Evolutionary conservation across 805 yeast genomes (phyloP).

Genomic region (Zygosaccharomyces bisporus): DNA sequence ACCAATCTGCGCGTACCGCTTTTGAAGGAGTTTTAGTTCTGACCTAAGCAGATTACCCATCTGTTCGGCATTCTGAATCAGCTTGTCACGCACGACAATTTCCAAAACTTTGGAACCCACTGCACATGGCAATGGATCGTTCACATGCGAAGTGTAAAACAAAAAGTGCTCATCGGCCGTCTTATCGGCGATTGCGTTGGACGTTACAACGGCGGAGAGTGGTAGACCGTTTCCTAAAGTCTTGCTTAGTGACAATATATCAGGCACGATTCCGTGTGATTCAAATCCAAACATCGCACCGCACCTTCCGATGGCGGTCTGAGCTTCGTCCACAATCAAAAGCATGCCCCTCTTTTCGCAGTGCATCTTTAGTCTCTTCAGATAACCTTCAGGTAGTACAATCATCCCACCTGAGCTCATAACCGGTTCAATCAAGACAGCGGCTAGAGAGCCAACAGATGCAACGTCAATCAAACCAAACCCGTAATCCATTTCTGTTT

Average conservation of each 20-base stretch:
- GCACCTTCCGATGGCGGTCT: conserved; percentile 52
- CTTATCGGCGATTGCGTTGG: conserved; percentile 24
- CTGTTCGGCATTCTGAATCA: conserved; percentile 25
- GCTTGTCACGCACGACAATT: conserved; percentile 29
- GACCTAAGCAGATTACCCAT: conserved; percentile 30
- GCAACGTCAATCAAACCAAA: conserved; percentile 29
- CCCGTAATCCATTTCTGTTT: conserved; percentile 30
- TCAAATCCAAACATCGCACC: conserved; percentile 45
- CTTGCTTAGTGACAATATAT: conserved; percentile 34
- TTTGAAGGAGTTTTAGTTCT: conserved; percentile 17
- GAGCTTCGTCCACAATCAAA: conserved; percentile 53
- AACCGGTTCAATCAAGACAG: conserved; percentile 49
- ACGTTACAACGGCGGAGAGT: conserved; percentile 33
- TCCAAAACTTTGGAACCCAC: conserved; percentile 34
- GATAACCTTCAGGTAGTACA: conserved; percentile 38
- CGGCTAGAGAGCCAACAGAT: conserved; percentile 44
- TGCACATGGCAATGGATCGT: conserved; percentile 32
- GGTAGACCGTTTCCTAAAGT: conserved; percentile 37
- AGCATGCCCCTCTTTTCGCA: conserved; percentile 43
- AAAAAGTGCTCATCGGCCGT: conserved; percentile 23
- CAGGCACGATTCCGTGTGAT: conserved; percentile 33
- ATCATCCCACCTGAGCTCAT: conserved; percentile 53
- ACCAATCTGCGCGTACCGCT: conserved; percentile 16
- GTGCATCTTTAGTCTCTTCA: conserved; percentile 26
- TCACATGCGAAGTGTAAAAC: conserved; percentile 33